Conservation (phyloP, 2,329 filamentous ascomycete genomes). For the Fusarium nanum region DNA sequence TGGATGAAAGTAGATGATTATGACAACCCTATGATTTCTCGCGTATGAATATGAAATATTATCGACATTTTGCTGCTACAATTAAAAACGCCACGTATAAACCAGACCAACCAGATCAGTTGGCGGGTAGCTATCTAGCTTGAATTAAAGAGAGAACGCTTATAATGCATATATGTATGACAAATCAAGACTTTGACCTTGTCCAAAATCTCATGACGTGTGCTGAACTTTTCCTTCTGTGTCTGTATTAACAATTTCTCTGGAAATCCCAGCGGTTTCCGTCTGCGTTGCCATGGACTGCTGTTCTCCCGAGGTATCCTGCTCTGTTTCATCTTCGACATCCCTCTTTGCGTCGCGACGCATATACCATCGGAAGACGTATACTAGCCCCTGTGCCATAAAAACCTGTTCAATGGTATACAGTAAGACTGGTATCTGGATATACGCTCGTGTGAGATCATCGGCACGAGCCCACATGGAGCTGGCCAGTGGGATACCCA, state of each 20-base stretch:
- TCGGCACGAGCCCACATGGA: conserved; percentile 73
- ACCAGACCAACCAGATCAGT: not conserved
- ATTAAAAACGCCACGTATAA: not conserved
- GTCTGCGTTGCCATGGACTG: conserved; percentile 2
- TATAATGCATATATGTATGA: not conserved
- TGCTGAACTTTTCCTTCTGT: conserved; percentile 6
- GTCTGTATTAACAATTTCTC: not conserved
- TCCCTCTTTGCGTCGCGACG: conserved; percentile 41
- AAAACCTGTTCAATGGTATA: conserved; percentile 69
- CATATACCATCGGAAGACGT: conserved; percentile 61
- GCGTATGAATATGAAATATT: conserved; percentile 5
- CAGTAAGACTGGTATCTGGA: conserved; percentile 72
- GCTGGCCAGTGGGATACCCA: conserved; percentile 75
- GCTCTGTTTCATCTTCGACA: conserved; percentile 37
- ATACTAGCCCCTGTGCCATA: conserved; percentile 58
- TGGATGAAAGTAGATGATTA: conserved; percentile 7
- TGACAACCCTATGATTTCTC: conserved; percentile 4
- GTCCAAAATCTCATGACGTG: not conserved
- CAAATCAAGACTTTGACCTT: not conserved
- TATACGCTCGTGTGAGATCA: conserved; percentile 65
- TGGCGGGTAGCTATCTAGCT: not conserved
- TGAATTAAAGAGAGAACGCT: not conserved
- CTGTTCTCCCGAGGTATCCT: conserved; percentile 2
- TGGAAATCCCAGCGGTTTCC: not conserved
- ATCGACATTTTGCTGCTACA: not conserved